These are phyloP conservation scores for Tetrapyrgos nigripes DNA, from an alignment of 1,284 basidiomycete genomes.

Conservation along the genomic window DNA sequence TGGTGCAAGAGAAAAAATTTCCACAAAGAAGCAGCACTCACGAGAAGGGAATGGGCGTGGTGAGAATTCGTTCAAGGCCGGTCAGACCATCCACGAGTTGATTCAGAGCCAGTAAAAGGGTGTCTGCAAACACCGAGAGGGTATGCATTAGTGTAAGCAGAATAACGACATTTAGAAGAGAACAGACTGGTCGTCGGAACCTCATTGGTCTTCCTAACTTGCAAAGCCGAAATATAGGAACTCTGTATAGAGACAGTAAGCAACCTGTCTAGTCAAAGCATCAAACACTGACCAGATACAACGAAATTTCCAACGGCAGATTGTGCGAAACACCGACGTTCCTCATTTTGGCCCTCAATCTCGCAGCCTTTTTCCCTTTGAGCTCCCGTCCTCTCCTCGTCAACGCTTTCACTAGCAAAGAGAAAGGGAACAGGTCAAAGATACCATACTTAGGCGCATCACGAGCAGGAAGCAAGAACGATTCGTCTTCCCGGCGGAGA, in stretches of 20 bases:
- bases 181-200: constrained; percentile 68
- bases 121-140: constrained; percentile 42
- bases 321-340: constrained; percentile 63
- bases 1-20: neutral
- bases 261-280: neutral
- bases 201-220: constrained; percentile 65
- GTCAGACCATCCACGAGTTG: constrained; percentile 73
- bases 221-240: constrained; percentile 68
- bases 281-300: constrained; percentile 64
- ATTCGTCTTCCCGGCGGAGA: constrained; percentile 44
- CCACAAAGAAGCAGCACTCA: constrained; percentile 36
- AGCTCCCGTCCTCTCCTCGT: constrained; percentile 53
- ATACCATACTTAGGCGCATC: constrained; percentile 68
- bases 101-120: constrained; percentile 57
- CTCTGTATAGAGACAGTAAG: constrained; percentile 45
- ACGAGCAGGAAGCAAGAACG: constrained; percentile 60
- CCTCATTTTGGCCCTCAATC: constrained; percentile 54
- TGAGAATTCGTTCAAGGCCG: constrained; percentile 77
- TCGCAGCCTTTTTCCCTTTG: constrained; percentile 64
- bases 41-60: constrained; percentile 83
- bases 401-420: constrained; percentile 57
- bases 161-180: neutral
- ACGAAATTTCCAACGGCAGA: constrained; percentile 74
- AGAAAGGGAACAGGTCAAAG: constrained; percentile 75
- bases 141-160: constrained; percentile 7